Conservation (phyloP, 345 rosid species). For the Populus tremula region DNA sequence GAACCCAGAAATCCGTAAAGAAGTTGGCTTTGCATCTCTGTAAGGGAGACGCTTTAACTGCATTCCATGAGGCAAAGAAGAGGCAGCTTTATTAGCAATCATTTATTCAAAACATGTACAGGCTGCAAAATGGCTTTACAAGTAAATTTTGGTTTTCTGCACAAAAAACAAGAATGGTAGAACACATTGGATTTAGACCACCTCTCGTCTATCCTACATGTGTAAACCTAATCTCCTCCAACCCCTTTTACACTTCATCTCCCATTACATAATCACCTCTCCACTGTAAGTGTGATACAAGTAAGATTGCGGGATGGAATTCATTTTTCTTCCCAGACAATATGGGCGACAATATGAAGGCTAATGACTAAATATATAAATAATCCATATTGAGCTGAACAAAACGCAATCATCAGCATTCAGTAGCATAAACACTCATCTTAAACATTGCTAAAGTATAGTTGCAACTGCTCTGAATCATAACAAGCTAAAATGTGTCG, state of each 20-base stretch:
- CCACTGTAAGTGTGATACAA: no score
- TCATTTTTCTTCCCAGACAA: background rate
- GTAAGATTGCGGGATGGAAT: no score
- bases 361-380: no score
- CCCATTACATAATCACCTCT: background rate
- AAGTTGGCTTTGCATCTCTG: constrained; percentile 49
- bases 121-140: background rate
- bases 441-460: no score
- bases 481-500: no score
- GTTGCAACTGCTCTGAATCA: no score
- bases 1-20: constrained; percentile 52
- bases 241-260: background rate
- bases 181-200: background rate
- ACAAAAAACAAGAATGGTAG: background rate
- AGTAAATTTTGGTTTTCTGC: background rate
- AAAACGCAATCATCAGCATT: background rate
- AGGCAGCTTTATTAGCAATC: constrained; percentile 4
- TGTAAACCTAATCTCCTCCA: background rate
- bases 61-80: constrained; percentile 13
- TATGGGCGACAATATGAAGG: background rate
- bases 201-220: background rate
- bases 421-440: no score
- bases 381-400: background rate
- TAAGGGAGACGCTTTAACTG: constrained; percentile 86
- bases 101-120: background rate